These are phyloP conservation scores for Candida pseudoviswanathii DNA, from an alignment of 1,139 yeast genomes.

Conservation along the genomic window DNA sequence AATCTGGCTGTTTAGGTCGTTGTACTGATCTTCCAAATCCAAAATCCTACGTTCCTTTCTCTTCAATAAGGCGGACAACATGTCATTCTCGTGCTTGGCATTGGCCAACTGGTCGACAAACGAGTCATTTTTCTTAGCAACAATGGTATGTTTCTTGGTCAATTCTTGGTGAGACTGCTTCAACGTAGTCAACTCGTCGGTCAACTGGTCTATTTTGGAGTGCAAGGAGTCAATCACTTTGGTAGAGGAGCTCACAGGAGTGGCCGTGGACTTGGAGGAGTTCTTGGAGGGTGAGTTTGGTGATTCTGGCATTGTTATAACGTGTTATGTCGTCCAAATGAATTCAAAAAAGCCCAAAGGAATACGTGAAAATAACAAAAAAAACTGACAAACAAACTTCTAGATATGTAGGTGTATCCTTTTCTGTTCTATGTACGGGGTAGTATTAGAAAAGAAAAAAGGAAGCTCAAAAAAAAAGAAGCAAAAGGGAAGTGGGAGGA, in stretches of 20 bases:
- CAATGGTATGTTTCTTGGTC: conserved; percentile 50
- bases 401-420: background rate
- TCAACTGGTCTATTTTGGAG: conserved; percentile 52
- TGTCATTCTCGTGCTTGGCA: conserved; percentile 70
- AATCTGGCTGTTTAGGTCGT: conserved; percentile 44
- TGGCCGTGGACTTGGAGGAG: background rate
- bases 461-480: background rate
- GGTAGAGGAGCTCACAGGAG: conserved; percentile 11
- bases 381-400: background rate
- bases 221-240: conserved; percentile 61
- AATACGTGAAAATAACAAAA: background rate
- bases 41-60: conserved; percentile 65
- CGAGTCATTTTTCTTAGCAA: conserved; percentile 56
- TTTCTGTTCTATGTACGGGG: background rate
- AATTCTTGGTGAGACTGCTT: conserved; percentile 40
- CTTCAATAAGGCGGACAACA: conserved; percentile 60
- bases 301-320: conserved; percentile 1
- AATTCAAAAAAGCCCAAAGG: background rate
- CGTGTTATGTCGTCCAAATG: background rate
- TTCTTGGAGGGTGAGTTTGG: conserved; percentile 3
- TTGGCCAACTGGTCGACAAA: conserved; percentile 69
- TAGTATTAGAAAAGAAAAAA: background rate
- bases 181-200: conserved; percentile 50
- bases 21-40: conserved; percentile 61
- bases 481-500: background rate